Percentiles rank a stretch among this genome's conserved stretches.
These are phyloP conservation scores for Microbotryum lychnidis-dioicae DNA, from an alignment of 1,284 basidiomycete species.

Conservation along the genomic window DNA sequence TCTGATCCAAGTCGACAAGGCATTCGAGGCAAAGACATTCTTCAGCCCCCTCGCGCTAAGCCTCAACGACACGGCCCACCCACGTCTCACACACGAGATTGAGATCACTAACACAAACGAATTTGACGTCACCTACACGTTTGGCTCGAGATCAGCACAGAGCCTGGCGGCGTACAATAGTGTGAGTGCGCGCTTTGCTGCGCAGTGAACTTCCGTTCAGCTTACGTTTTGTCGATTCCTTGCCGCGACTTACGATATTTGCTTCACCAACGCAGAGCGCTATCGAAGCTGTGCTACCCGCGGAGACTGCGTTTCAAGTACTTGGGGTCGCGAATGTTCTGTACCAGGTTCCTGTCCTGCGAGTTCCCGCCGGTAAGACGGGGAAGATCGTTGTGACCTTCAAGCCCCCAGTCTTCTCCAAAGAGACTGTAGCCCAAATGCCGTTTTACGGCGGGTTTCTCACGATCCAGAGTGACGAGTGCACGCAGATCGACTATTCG, in stretches of 20 bases:
- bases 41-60: conserved; percentile 55
- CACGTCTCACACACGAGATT: conserved; percentile 43
- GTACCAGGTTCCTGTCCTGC: no score
- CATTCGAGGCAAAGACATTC: conserved; percentile 51
- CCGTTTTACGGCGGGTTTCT: conserved; percentile 31
- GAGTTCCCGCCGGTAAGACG: conserved; percentile 4
- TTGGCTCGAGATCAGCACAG: not conserved
- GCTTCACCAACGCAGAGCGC: conserved; percentile 3
- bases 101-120: conserved; percentile 35
- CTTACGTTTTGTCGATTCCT: no score
- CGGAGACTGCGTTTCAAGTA: not conserved
- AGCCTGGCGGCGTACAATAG: conserved; percentile 4
- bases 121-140: conserved; percentile 9
- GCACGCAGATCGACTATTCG: not conserved
- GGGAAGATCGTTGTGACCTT: conserved; percentile 3
- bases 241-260: no score
- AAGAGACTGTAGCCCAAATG: conserved; percentile 1
- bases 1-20: conserved; percentile 56
- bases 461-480: not conserved
- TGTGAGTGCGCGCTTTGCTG: no score
- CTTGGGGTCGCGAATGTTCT: no score
- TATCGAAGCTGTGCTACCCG: conserved; percentile 7
- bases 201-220: no score
- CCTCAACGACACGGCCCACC: conserved; percentile 62
- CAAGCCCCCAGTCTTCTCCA: conserved; percentile 5